Evolutionary conservation across 441 rosid species (phyloP), one percentile per base, ranked within the genome.

Genomic region (Omphalea diandra): DNA sequence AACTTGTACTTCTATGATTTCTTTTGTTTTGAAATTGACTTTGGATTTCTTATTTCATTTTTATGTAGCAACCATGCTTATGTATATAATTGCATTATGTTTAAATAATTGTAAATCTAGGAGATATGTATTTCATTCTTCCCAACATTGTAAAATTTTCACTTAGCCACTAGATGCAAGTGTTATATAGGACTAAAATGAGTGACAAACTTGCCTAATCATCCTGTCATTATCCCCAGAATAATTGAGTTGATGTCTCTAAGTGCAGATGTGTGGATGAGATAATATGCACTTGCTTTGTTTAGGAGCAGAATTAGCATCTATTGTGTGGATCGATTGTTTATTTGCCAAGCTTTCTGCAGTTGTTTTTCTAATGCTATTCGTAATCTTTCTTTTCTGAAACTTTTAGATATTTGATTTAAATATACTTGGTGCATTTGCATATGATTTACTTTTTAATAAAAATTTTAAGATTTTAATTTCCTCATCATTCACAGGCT

Each of bases 401-500:
- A 35, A 62, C 18, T 62, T 32, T 15, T 72, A n/a, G 38, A 20
- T 26, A 44, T 63, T 58, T 55, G 41, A 43, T 29, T 41, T 67
- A 31, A 22, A 46, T 53, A 12, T 44, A 65, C 63, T 36, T 20
- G 32, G 58, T 20, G 55, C 18, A 62, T 33, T 56, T 20, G 35
- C 53, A 26, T 41, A 5, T 55, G 15, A 29, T 40, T 22, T 5
- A 12, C 26, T 65, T 24, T 67, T 58, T 22, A 22, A 29, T 5
- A 26, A 46, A 29, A 20, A 24, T 14, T 63, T 31, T 60, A 14
- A 44, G 29, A 43, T 52, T 47, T 8, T 7, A 26, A 17, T 63
- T 61, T 2, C 12, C 36, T 57, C 18, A 9, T 67, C 61, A 55
- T 77, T 78, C 50, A 59, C 86, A 94, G 97, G 97, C 90, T 38